A percentile compares a stretch with the other conserved stretches of the same genome.
These are phyloP conservation scores for Penicillium sp. DNA, from an alignment of 2,329 filamentous ascomycete species.

Conservation along the genomic window DNA sequence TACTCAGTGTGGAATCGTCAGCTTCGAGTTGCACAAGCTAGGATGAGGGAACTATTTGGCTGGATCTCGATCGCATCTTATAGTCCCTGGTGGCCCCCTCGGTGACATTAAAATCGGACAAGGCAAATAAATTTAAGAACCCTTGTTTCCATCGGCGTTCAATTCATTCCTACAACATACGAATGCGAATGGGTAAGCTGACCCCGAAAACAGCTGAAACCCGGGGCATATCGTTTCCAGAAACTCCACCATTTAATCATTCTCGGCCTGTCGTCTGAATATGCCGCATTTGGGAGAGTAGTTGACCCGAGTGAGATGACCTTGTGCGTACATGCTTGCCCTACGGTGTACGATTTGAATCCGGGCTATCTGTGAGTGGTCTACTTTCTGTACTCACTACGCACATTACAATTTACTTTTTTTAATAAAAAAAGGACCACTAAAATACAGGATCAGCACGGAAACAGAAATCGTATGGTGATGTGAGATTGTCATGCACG, in stretches of 20 bases:
- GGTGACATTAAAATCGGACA: not conserved
- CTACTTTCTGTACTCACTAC: not conserved
- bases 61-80: slow-evolving; percentile 5
- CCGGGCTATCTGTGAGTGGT: not conserved
- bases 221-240: not conserved
- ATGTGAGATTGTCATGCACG: not conserved
- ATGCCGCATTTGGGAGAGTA: not conserved
- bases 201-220: slow-evolving; percentile 2
- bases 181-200: slow-evolving; percentile 3
- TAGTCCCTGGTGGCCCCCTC: not conserved
- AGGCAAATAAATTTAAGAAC: not conserved
- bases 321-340: slow-evolving; percentile 1
- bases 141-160: not conserved
- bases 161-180: slow-evolving; percentile 1
- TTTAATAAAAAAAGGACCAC: not conserved
- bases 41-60: slow-evolving; percentile 5
- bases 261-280: not conserved
- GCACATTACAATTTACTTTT: not conserved
- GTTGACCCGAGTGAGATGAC: not conserved
- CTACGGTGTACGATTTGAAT: slow-evolving; percentile 3
- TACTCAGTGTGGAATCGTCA: not conserved
- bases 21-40: slow-evolving; percentile 2
- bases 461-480: slow-evolving; percentile 2
- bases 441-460: slow-evolving; percentile 10
- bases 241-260: not conserved